Conservation (phyloP, 306 rosid genomes). For the Sesbania bispinosa region DNA sequence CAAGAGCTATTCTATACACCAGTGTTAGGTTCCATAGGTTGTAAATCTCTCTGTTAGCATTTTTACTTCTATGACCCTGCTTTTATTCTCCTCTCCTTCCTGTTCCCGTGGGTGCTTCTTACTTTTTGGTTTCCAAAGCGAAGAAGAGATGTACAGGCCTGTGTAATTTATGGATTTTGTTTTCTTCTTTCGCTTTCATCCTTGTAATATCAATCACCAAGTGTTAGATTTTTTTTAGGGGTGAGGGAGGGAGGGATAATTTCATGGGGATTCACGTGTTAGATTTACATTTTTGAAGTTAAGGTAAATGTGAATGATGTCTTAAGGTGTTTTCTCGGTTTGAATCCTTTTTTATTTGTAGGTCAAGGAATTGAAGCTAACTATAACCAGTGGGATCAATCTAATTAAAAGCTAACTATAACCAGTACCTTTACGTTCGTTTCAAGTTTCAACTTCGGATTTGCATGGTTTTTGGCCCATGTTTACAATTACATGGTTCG, state of each 20-base stretch:
- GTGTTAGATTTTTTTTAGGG: neutral
- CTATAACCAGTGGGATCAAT: too few relatives aligned
- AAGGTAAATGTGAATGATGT: conserved; percentile 11
- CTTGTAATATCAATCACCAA: conserved; percentile 40
- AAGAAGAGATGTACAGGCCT: conserved; percentile 76
- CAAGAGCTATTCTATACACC: conserved; percentile 84
- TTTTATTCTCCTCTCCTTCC: conserved; percentile 13
- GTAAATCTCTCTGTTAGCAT: conserved; percentile 58
- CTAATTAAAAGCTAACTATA: too few relatives aligned
- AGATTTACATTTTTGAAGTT: conserved; percentile 2
- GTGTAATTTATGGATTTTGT: conserved; percentile 76
- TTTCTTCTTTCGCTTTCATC: conserved; percentile 30
- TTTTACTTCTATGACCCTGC: conserved; percentile 29
- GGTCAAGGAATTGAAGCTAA: too few relatives aligned
- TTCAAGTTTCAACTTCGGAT: neutral
- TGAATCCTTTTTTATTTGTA: too few relatives aligned
- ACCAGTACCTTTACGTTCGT: too few relatives aligned
- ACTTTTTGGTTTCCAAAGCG: conserved; percentile 40
- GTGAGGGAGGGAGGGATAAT: neutral
- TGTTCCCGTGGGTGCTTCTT: conserved; percentile 34
- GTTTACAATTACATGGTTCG: neutral
- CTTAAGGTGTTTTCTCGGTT: neutral
- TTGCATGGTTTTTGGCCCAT: neutral
- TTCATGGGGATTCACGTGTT: neutral
- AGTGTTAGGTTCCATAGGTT: conserved; percentile 60